phyloP scores from a whole-genome alignment of 257 asterid genomes.

The Gardenia jasminoides region DNA sequence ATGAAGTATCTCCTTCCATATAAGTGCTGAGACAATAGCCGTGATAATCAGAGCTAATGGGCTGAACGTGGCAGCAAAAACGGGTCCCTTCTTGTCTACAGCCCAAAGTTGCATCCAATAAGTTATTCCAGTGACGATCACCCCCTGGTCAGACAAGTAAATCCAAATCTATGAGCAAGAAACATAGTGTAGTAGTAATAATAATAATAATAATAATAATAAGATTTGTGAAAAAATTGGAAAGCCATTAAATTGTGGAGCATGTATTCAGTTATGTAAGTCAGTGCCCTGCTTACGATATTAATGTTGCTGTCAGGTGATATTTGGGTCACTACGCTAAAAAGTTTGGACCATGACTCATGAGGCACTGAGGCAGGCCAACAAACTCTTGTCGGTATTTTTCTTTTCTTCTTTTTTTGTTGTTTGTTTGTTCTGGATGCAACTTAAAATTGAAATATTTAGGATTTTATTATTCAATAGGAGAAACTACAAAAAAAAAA shows the following conservation, averaged over 20 bases:
- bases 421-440: no score
- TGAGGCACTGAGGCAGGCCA: no score
- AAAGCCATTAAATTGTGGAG: background rate
- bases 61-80: conserved; percentile 53
- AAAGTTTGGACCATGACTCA: no score
- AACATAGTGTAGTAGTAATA: background rate
- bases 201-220: background rate
- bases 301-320: no score
- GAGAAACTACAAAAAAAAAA: no score
- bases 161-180: background rate
- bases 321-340: no score
- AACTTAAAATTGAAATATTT: no score
- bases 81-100: conserved; percentile 63
- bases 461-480: no score
- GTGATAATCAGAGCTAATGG: conserved; percentile 58
- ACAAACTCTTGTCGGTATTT: no score
- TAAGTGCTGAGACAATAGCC: conserved; percentile 44
- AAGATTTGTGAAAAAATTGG: background rate
- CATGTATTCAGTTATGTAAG: background rate
- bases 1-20: conserved; percentile 51
- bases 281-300: background rate
- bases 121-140: conserved; percentile 54
- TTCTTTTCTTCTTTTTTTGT: no score
- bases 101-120: conserved; percentile 61
- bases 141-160: conserved; percentile 39